Evolutionary conservation across 1,284 basidiomycete genomes (phyloP), one percentile per base, ranked within the genome.

Genomic region (Puccinia polysora): DNA sequence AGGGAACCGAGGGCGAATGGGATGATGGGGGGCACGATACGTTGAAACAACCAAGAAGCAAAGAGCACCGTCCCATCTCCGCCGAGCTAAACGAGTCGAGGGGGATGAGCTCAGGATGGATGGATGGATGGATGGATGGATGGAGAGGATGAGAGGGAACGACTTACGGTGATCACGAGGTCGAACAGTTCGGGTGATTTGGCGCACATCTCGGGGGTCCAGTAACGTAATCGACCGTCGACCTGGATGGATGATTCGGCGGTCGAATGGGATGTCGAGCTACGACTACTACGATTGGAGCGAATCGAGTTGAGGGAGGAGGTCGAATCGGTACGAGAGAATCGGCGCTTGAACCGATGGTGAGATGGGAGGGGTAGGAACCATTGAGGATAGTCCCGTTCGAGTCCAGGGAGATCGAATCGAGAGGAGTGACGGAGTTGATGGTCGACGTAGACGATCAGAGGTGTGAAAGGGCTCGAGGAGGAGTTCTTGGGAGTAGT

Each of bases 11-110:
- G 86, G 0, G 96, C 93, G 80, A 98, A 98, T 0, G 96, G 89
- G 30, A 99, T 86, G 45, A 98, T 92, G 4, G 96, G 96, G 12
- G 96, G 96, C 12, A 98, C 96, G 78, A 97, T 92, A 75, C 88
- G 87, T 80, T 98, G 96, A 84, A 99, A 99, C 40, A 99, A 84
- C 96, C 96, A 98, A 3, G 96, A 98, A 4, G 96, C 97, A 82
- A 97, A 98, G 23, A 99, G 85, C 0, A 98, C 95, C 0, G 96
- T 99, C 12, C 96, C 96, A 79, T 99, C 96, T 18, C 96, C 96
- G 55, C 96, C 96, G 73, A 71, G 67, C 65, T 71, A 40, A 25
- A 56, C n/a, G 15, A 12, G 15, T 15, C 38, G 10, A 72, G 23
- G 56, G n/a, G n/a, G n/a, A n/a, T n/a, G n/a, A 36, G 58, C 59